phyloP scores from a whole-genome alignment of 495 filamentous ascomycete genomes.

The Penicillium atrosanguineum region DNA sequence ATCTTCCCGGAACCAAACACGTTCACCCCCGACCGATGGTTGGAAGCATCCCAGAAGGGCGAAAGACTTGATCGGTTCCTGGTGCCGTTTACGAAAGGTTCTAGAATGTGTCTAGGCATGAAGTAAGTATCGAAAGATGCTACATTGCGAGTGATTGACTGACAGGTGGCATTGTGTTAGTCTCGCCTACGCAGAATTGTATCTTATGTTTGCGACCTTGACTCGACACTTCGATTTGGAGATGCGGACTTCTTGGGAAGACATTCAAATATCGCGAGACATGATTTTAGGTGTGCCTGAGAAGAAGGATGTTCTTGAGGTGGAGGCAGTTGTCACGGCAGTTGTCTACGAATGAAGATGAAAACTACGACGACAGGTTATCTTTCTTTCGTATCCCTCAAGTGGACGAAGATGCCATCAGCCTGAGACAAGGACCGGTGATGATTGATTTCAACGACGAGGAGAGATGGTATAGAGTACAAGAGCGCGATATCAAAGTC shows the following conservation, averaged over 20 bases:
- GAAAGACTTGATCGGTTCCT: neutral
- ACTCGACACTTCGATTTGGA: constrained; percentile 1
- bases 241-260: neutral
- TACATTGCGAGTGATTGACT: neutral
- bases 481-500: constrained; percentile 21
- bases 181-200: constrained; percentile 1
- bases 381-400: neutral
- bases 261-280: neutral
- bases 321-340: neutral
- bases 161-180: neutral
- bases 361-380: neutral
- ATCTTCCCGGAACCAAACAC: neutral
- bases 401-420: constrained; percentile 8
- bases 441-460: constrained; percentile 16
- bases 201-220: neutral
- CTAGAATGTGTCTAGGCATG: neutral
- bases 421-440: neutral
- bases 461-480: constrained; percentile 33
- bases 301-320: neutral
- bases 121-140: neutral
- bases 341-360: neutral
- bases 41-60: neutral
- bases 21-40: neutral
- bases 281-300: neutral
- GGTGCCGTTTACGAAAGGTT: neutral